Evolutionary conservation across 768 basidiomycete species (phyloP).

Genomic region (Coprinopsis marcescibilis): DNA sequence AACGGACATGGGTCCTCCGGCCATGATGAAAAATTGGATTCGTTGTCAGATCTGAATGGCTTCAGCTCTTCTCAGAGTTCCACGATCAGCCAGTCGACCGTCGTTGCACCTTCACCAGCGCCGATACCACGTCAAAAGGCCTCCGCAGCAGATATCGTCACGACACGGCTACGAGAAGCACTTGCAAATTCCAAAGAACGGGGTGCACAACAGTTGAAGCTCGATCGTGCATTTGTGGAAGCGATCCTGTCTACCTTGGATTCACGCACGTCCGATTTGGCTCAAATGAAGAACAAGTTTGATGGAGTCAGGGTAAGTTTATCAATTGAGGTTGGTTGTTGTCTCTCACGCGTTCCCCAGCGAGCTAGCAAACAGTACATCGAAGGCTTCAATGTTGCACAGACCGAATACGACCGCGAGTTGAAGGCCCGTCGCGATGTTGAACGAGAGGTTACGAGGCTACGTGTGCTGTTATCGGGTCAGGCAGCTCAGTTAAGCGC

Average conservation of each 20-base stretch:
- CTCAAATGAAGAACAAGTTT: conserved; percentile 66
- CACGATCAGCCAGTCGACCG: conserved; percentile 1
- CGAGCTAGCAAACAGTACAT: conserved; percentile 88
- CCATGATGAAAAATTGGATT: too few relatives aligned
- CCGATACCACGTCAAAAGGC: conserved; percentile 26
- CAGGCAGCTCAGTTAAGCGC: conserved; percentile 84
- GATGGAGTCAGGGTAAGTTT: conserved; percentile 82
- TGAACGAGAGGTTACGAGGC: conserved; percentile 84
- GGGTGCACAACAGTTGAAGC: conserved; percentile 52
- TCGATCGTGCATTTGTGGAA: conserved; percentile 73
- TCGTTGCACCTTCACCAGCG: conserved; percentile 21
- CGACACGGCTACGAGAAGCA: conserved; percentile 53
- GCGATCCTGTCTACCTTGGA: conserved; percentile 64
- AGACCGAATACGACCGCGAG: conserved; percentile 92
- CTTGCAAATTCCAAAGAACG: conserved; percentile 55
- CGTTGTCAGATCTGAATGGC: background rate
- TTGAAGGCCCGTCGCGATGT: conserved; percentile 82
- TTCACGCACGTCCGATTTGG: conserved; percentile 52
- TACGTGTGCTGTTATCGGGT: conserved; percentile 81
- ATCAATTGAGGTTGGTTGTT: conserved; percentile 1
- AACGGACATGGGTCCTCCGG: conserved; percentile 2
- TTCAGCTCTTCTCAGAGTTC: background rate
- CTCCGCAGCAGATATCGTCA: conserved; percentile 34
- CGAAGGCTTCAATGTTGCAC: conserved; percentile 87
- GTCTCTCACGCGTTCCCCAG: conserved; percentile 33